Conservation (phyloP, 1,139 yeast genomes). For the Taphrina flavorubra region DNA sequence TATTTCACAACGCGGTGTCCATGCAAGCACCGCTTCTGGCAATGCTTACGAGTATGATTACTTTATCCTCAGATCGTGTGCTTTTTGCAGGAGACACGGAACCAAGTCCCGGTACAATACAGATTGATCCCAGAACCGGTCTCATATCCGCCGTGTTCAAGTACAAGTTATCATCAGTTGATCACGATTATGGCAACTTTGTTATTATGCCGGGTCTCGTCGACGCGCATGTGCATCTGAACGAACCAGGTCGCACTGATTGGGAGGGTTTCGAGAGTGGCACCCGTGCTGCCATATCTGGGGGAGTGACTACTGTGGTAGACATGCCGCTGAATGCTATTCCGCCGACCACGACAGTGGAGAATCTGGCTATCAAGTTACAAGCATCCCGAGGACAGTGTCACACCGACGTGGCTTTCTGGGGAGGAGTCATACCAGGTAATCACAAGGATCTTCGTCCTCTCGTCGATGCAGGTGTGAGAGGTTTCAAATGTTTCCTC, state of each 20-base stretch:
- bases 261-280: constrained; percentile 98
- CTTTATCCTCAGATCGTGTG: constrained; percentile 25
- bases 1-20: too few species aligned
- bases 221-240: constrained; percentile 89
- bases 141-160: constrained; percentile 20
- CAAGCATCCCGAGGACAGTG: constrained; percentile 79
- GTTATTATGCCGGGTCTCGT: constrained; percentile 83
- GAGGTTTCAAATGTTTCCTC: constrained; percentile 58
- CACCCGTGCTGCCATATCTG: constrained; percentile 88
- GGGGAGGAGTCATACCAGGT: constrained; percentile 47
- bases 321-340: constrained; percentile 47
- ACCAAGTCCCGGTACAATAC: constrained; percentile 27
- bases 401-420: constrained; percentile 93
- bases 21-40: constrained; percentile 13
- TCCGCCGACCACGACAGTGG: constrained; percentile 62
- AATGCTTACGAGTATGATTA: constrained; percentile 10
- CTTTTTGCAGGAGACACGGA: constrained; percentile 12
- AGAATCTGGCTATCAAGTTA: constrained; percentile 56
- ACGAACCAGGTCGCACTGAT: constrained; percentile 92
- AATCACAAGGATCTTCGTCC: constrained; percentile 44
- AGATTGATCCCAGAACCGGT: constrained; percentile 24
- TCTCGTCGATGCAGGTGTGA: constrained; percentile 61
- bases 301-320: constrained; percentile 86
- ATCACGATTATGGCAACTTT: constrained; percentile 17
- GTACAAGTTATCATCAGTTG: constrained; percentile 6